These are phyloP conservation scores for Haematococcus lacustris DNA, from an alignment of 139 green algal genomes.

Conservation along the genomic window DNA sequence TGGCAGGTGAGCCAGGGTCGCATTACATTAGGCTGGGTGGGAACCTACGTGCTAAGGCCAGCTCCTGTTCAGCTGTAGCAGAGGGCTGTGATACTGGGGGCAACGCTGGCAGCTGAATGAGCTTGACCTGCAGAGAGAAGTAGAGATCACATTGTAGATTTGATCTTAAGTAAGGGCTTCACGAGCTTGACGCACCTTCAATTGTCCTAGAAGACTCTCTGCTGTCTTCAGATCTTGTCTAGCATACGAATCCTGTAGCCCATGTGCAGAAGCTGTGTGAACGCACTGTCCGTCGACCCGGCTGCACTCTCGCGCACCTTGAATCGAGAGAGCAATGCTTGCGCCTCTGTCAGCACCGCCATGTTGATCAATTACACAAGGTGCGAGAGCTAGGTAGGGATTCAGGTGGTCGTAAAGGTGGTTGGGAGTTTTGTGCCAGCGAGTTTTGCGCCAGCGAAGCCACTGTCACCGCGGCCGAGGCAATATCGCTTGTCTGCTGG, in stretches of 20 bases:
- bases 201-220: conserved; percentile 27
- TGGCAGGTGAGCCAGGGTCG: too few relatives aligned
- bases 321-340: conserved; percentile 26
- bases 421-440: too few relatives aligned
- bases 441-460: too few relatives aligned
- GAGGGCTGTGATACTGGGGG: conserved; percentile 58
- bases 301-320: conserved; percentile 31
- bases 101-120: conserved; percentile 69
- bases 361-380: too few relatives aligned
- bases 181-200: conserved; percentile 60
- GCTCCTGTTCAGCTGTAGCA: conserved; percentile 61
- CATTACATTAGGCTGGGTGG: not conserved
- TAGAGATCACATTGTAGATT: not conserved
- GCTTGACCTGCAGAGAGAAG: conserved; percentile 53
- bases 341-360: conserved; percentile 1
- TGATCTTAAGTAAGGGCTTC: too few relatives aligned
- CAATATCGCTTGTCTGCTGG: too few relatives aligned
- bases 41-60: conserved; percentile 63
- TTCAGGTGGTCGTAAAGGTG: too few relatives aligned
- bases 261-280: not conserved
- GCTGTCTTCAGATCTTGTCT: conserved; percentile 41
- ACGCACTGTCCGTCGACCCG: not conserved
- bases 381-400: too few relatives aligned
- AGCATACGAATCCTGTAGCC: conserved; percentile 33
- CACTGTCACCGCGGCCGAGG: too few relatives aligned